Conservation (phyloP, 306 rosid species). For the Cucumis hystrix region DNA sequence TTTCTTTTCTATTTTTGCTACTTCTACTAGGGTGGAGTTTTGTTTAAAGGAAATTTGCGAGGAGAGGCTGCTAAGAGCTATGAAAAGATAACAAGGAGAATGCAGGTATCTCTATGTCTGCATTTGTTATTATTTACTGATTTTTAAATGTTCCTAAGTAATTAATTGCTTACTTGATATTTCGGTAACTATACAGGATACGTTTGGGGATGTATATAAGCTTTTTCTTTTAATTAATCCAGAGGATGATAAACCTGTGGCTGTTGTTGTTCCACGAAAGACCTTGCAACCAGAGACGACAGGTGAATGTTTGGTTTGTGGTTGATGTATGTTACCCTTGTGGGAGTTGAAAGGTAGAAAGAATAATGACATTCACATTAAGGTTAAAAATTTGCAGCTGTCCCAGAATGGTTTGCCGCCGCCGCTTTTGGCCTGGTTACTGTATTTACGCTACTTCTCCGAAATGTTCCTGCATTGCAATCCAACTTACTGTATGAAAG, state of each 20-base stretch:
- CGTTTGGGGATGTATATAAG: slow-evolving; percentile 69
- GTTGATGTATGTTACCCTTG: not conserved
- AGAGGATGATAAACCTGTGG: slow-evolving; percentile 96
- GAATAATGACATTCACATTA: not conserved
- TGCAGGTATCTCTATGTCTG: slow-evolving; percentile 34
- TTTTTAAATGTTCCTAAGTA: not conserved
- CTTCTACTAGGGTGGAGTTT: slow-evolving; percentile 65
- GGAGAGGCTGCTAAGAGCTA: slow-evolving; percentile 78
- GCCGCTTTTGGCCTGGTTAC: slow-evolving; percentile 89
- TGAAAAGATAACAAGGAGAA: slow-evolving; percentile 71
- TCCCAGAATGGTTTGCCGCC: slow-evolving; percentile 96
- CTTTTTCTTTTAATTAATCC: slow-evolving; percentile 88
- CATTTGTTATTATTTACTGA: not conserved
- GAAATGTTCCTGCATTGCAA: slow-evolving; percentile 87
- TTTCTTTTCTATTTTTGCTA: not conserved
- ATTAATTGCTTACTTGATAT: not conserved
- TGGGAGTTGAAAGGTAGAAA: not conserved
- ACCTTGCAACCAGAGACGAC: slow-evolving; percentile 91
- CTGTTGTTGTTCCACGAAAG: slow-evolving; percentile 76
- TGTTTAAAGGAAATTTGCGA: slow-evolving; percentile 94
- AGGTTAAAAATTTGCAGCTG: slow-evolving; percentile 39
- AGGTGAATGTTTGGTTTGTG: slow-evolving; percentile 26
- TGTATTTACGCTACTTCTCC: slow-evolving; percentile 71
- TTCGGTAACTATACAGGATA: slow-evolving; percentile 35
- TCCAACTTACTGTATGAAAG: slow-evolving; percentile 62